Evolutionary conservation across 768 basidiomycete species (phyloP).

Genomic region (Gelatoporia subvermispora): DNA sequence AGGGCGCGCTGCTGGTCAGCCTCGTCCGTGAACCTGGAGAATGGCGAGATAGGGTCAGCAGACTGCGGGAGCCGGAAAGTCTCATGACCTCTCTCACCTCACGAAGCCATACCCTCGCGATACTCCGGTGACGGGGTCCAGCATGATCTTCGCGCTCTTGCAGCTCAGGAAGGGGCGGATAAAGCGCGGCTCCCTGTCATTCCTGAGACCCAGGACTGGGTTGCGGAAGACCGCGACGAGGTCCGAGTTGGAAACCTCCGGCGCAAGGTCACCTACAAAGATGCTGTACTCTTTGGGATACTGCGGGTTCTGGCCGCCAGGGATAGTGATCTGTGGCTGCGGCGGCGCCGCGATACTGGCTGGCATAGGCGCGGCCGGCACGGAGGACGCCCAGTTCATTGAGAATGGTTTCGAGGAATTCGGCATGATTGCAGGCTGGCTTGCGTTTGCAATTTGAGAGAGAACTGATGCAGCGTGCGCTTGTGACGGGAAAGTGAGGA

Average conservation of each 20-base stretch:
- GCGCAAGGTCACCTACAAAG: constrained; percentile 90
- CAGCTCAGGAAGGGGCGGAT: constrained; percentile 87
- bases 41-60: constrained; percentile 12
- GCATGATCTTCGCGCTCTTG: constrained; percentile 94
- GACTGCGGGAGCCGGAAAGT: neutral
- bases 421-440: constrained; percentile 65
- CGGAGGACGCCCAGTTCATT: constrained; percentile 67
- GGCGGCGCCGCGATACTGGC: constrained; percentile 28
- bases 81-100: constrained; percentile 45
- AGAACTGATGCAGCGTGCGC: constrained; percentile 67
- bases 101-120: constrained; percentile 93
- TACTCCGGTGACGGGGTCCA: constrained; percentile 84
- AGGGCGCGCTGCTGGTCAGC: constrained; percentile 85
- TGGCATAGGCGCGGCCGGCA: constrained; percentile 31
- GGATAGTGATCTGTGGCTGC: constrained; percentile 24
- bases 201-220: constrained; percentile 78
- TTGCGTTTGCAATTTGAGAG: constrained; percentile 51
- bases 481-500: constrained; percentile 77
- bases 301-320: constrained; percentile 41
- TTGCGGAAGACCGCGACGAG: constrained; percentile 91
- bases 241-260: constrained; percentile 92
- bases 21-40: constrained; percentile 78
- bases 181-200: constrained; percentile 84
- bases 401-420: constrained; percentile 80
- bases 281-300: constrained; percentile 88